Base-by-base conservation (phyloP, 2,329 filamentous ascomycete genomes). In the Lachnellula hyalina region DNA sequence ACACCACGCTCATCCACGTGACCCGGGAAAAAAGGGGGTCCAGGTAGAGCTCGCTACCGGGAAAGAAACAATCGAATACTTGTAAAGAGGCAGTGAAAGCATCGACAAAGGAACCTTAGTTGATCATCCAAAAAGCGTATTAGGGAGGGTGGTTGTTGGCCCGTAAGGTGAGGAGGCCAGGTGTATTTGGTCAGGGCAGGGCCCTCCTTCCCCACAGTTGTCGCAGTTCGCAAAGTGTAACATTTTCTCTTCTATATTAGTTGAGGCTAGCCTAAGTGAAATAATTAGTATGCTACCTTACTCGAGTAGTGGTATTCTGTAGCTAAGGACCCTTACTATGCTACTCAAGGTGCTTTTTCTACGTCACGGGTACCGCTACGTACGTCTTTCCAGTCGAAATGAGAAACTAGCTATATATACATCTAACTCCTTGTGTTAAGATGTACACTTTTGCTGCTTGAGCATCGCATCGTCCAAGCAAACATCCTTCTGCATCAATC, bases 401-500 rank as follows among this genome's bases (percentile, higher is more conserved):
- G 38, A 51, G 41, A 50, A 53, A 51, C 41, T 44, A 46, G 49
- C 47, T 51, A 50, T 23, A 53, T 6, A 53, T 51, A 53, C 47
- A 40, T 42, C 44, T 38, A 49, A 49, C 41, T 4, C 50, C 51
- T 56, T 56, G 47, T 50, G 47, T 23, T 48, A 47, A 56, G 6
- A 56, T 56, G 32, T 53, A 51, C 40, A 48, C 25, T 51, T 53
- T 48, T 51, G 51, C 51, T 56, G 47, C 51, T 54, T 54, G 6
- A 28, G 6, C 25, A 49, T 57, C 48, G 51, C 19, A 21, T 21
- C 19, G 19, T 54, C 47, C 38, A 54, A 53, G 54, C 41, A 57
- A 54, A 49, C 36, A 55, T 50, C 52, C 55, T 55, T 36, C 55
- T 45, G 49, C 52, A 19, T 54, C 49, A 48, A 58, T 55, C 48